Evolutionary conservation across 169 alveolate genomes (phyloP).

Genomic region (Ichthyophthirius multifiliis): DNA sequence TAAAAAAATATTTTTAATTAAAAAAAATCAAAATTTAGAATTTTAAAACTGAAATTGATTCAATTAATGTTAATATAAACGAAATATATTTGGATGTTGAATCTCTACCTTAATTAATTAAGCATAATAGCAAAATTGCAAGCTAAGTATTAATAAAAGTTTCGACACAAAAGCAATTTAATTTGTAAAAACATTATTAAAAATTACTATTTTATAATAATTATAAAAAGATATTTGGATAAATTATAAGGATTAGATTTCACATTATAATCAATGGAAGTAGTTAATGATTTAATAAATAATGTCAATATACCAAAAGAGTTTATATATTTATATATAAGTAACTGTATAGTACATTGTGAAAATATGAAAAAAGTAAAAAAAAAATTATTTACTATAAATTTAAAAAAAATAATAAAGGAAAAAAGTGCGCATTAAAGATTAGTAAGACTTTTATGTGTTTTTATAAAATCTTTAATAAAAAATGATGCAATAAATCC

Average conservation of each 20-base stretch:
- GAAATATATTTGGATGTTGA: not conserved
- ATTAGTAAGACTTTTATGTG: not conserved
- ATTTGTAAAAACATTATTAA: not conserved
- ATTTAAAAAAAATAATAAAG: not conserved
- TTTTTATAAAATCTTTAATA: not conserved
- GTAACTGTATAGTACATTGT: not conserved
- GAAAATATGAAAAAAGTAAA: not conserved
- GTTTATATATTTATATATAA: not conserved
- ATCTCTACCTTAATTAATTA: not conserved
- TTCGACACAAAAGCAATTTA: not conserved
- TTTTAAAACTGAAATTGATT: not conserved
- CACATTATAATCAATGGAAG: not conserved
- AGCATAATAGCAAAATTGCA: not conserved
- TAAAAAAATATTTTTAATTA: not conserved
- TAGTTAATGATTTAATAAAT: conserved; percentile 1
- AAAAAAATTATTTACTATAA: not conserved
- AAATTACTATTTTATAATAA: not conserved
- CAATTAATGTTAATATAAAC: not conserved
- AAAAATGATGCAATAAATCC: not conserved
- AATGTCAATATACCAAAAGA: not conserved
- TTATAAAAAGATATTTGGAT: not conserved
- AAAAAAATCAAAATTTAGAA: not conserved
- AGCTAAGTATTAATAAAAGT: not conserved
- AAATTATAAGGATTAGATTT: not conserved
- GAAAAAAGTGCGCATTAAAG: not conserved